Conservation (phyloP, 768 basidiomycete species). For the Rubroboletus pulcherrimus region DNA sequence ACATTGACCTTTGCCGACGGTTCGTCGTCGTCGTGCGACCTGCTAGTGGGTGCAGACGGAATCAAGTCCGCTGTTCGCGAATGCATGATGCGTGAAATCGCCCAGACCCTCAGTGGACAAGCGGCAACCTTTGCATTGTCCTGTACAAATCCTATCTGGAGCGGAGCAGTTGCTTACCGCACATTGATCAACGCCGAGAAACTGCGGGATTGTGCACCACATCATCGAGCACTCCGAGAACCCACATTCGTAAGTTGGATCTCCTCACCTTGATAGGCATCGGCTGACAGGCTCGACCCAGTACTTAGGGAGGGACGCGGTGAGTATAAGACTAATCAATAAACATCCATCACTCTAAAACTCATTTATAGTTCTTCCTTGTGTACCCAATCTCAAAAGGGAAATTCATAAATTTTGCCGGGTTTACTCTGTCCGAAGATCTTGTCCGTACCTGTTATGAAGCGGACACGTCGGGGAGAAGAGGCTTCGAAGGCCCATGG, state of each 20-base stretch:
- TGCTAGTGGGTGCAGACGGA: constrained; percentile 70
- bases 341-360: not conserved
- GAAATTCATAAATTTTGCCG: constrained; percentile 59
- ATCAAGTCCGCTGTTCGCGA: constrained; percentile 50
- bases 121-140: constrained; percentile 41
- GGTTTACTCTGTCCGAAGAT: constrained; percentile 48
- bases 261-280: not conserved
- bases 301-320: constrained; percentile 56
- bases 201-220: constrained; percentile 39
- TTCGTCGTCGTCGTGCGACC: constrained; percentile 53
- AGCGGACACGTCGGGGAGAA: constrained; percentile 11
- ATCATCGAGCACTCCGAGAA: constrained; percentile 45
- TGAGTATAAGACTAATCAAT: constrained; percentile 21
- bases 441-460: constrained; percentile 46
- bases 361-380: constrained; percentile 47
- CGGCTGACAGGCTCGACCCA: constrained; percentile 20
- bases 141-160: constrained; percentile 53
- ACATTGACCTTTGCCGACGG: constrained; percentile 61
- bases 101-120: constrained; percentile 32
- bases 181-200: constrained; percentile 52
- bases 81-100: constrained; percentile 32
- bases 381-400: constrained; percentile 60
- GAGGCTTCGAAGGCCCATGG: constrained; percentile 39
- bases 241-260: constrained; percentile 43
- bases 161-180: constrained; percentile 57